A percentile compares a stretch with the other conserved stretches of the same genome.
Evolutionary conservation across 495 filamentous ascomycete species (phyloP).

Genomic region (Hypoxylon perforatum): DNA sequence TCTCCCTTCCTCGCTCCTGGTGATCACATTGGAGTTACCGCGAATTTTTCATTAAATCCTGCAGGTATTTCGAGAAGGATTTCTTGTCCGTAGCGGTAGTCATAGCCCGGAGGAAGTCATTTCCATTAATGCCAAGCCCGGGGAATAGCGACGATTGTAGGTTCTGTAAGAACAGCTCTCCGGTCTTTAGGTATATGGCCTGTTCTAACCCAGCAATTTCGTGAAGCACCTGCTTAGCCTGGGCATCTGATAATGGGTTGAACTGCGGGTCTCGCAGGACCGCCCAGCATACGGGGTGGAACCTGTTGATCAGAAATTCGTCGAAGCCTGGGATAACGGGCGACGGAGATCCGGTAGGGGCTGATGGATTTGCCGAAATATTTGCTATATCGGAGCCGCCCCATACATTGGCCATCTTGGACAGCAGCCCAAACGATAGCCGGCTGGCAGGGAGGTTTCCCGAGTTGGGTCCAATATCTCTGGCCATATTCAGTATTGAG

Average conservation of each 20-base stretch:
- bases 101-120: conserved; percentile 61
- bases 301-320: conserved; percentile 84
- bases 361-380: conserved; percentile 58
- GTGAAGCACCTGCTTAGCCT: conserved; percentile 81
- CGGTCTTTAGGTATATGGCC: conserved; percentile 87
- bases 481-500: conserved; percentile 84
- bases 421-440: conserved; percentile 82
- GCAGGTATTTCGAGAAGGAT: conserved; percentile 59
- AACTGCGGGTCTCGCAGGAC: conserved; percentile 80
- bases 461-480: conserved; percentile 71
- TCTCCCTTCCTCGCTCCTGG: neutral
- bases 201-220: conserved; percentile 89
- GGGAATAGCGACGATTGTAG: conserved; percentile 62
- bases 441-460: conserved; percentile 78
- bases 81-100: conserved; percentile 62
- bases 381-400: conserved; percentile 80
- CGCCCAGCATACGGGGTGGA: conserved; percentile 89
- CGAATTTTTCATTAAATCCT: conserved; percentile 53
- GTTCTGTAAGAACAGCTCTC: conserved; percentile 64
- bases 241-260: conserved; percentile 79
- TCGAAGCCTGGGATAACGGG: conserved; percentile 88
- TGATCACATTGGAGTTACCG: conserved; percentile 35
- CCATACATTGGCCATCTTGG: conserved; percentile 83
- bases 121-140: conserved; percentile 56
- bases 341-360: conserved; percentile 51